Evolutionary conservation across 2,329 filamentous ascomycete genomes (phyloP).

Genomic region (Fusarium palustre): DNA sequence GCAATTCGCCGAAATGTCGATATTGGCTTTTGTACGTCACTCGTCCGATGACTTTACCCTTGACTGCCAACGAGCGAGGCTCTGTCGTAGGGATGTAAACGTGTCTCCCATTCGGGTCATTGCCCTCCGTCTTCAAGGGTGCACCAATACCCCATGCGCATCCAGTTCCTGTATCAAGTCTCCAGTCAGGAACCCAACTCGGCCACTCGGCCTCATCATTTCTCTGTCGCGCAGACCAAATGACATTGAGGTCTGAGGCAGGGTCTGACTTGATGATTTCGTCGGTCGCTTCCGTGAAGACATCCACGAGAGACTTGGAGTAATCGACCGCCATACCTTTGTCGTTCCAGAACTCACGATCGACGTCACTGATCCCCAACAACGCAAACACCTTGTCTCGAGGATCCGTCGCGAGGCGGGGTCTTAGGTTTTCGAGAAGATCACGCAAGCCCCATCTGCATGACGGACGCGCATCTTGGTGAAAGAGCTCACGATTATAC

Average conservation of each 20-base stretch:
- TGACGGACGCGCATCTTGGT: slow-evolving; percentile 12
- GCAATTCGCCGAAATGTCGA: slow-evolving; percentile 20
- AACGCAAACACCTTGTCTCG: slow-evolving; percentile 38
- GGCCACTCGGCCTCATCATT: slow-evolving; percentile 24
- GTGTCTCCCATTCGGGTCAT: slow-evolving; percentile 5
- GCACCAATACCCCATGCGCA: slow-evolving; percentile 33
- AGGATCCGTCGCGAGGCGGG: slow-evolving; percentile 30
- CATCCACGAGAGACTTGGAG: slow-evolving; percentile 22
- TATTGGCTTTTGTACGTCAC: slow-evolving; percentile 27
- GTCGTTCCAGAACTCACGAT: not conserved
- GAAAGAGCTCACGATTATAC: slow-evolving; percentile 3
- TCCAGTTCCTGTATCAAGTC: slow-evolving; percentile 29
- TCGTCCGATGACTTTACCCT: slow-evolving; percentile 13
- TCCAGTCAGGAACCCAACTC: slow-evolving; percentile 40
- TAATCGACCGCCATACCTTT: slow-evolving; percentile 24
- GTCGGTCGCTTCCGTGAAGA: slow-evolving; percentile 25
- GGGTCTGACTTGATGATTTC: slow-evolving; percentile 27
- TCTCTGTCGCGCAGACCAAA: slow-evolving; percentile 33
- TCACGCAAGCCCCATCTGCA: slow-evolving; percentile 28
- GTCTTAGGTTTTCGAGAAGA: slow-evolving; percentile 27
- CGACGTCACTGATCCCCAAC: slow-evolving; percentile 29
- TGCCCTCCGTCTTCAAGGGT: not conserved
- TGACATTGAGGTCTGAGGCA: slow-evolving; percentile 8
- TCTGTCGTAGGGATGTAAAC: not conserved
- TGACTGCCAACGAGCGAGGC: not conserved